These are phyloP conservation scores for Dalbergia cochinchinensis DNA, from an alignment of 306 rosid species.

Conservation along the genomic window DNA sequence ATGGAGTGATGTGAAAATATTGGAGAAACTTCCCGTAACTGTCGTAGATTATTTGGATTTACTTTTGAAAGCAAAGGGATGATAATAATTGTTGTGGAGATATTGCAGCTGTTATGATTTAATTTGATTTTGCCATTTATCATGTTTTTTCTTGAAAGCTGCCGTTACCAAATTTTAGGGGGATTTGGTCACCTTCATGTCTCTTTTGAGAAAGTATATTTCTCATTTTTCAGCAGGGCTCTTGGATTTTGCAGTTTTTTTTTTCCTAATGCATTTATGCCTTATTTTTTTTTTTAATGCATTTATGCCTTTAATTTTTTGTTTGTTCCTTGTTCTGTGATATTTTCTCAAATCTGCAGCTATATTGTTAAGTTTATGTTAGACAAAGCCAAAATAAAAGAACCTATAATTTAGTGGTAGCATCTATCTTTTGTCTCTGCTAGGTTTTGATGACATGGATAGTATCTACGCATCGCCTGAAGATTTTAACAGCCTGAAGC, in stretches of 20 bases:
- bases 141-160: conserved; percentile 12
- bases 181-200: background rate
- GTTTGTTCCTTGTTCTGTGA: conserved; percentile 4
- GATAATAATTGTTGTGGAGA: background rate
- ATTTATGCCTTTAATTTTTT: background rate
- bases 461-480: conserved; percentile 88
- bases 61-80: background rate
- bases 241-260: background rate
- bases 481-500: conserved; percentile 70
- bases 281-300: background rate
- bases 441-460: conserved; percentile 86
- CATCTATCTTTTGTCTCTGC: conserved; percentile 33
- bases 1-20: background rate
- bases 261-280: background rate
- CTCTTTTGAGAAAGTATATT: background rate
- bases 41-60: background rate
- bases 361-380: conserved; percentile 13
- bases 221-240: background rate
- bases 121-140: background rate
- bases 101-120: conserved; percentile 1
- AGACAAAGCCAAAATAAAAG: conserved; percentile 22
- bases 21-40: background rate
- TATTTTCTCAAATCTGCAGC: conserved; percentile 10
- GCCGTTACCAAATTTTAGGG: background rate
- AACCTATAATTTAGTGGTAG: conserved; percentile 20